Evolutionary conservation across 305 asterid genomes (phyloP), one percentile per base, ranked within the genome.

Genomic region (Euphrasia arctica): DNA sequence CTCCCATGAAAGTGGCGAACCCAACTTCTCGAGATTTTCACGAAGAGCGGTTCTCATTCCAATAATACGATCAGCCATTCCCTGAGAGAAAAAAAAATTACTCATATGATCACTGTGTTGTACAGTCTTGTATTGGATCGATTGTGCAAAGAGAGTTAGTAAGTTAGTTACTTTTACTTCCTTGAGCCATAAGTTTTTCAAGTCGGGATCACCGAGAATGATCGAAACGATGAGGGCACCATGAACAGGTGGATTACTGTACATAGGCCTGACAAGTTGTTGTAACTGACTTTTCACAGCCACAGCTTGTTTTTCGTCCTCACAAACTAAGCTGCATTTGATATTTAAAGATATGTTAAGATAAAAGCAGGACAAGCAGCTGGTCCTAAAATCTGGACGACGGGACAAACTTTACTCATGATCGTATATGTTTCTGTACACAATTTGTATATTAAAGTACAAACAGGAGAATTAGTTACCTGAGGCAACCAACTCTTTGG

Each of bases 231-330:
- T 58, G 62, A 84, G 88, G 47, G 99, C 91, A 6, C 97, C 99
- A 47, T 93, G 97, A 69, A 86, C 85, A n/a, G 97, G 99, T 47
- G 99, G 99, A 64, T 93, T 93, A 62, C 99, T 90, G 78, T 93
- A 93, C 99, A 93, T 93, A 50, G 99, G 99, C 72, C 97, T 79
- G 4, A 96, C 97, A 52, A 93, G 81, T 78, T 88, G 99, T 93
- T 93, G 99, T 72, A 93, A 71, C 86, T 90, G 97, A 78, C 97
- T 93, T 79, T 93, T 93, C 74, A 90, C 97, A 7, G 97, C 88
- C 55, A 82, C 87, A 12, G 99, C 97, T 81, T 93, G 95, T 73
- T 84, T 93, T 71, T 82, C 93, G 71, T 90, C 95, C 76, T 85
- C 97, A 70, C 99, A 93, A 11, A 90, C 95, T 71, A 93, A 77